phyloP scores from a whole-genome alignment of 495 filamentous ascomycete species.

The Patellaria atrata region DNA sequence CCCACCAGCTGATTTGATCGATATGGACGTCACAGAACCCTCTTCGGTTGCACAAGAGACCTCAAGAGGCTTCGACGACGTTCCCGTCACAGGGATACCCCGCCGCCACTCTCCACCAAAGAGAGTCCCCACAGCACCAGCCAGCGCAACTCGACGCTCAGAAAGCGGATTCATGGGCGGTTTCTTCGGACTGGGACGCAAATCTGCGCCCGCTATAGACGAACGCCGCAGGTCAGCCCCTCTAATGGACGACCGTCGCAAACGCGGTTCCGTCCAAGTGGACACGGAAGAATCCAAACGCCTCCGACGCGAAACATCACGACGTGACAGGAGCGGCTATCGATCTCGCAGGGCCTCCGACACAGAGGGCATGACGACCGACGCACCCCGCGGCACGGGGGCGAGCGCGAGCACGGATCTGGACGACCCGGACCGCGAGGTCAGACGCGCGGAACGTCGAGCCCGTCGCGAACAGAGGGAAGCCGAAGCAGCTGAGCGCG shows the following conservation, averaged over 20 bases:
- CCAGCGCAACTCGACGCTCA: no score
- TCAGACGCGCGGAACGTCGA: constrained; percentile 16
- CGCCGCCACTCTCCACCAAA: no score
- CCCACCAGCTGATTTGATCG: no score
- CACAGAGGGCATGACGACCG: constrained; percentile 3
- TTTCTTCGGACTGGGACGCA: background rate
- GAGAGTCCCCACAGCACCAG: constrained; percentile 18
- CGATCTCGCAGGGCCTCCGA: constrained; percentile 5
- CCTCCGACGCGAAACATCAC: constrained; percentile 16
- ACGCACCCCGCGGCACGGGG: constrained; percentile 1
- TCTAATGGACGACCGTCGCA: constrained; percentile 20
- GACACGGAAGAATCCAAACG: constrained; percentile 19
- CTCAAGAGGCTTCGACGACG: no score
- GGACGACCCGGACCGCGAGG: constrained; percentile 17
- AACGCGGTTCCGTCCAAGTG: constrained; percentile 15
- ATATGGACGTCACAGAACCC: no score
- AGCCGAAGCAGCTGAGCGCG: constrained; percentile 7
- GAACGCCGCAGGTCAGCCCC: constrained; percentile 16
- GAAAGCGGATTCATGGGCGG: constrained; percentile 9
- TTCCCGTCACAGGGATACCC: no score
- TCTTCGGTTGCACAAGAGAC: no score
- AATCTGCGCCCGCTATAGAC: constrained; percentile 6
- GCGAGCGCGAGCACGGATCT: constrained; percentile 14
- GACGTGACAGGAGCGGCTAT: constrained; percentile 12
- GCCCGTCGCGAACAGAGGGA: constrained; percentile 16